Conservation (phyloP, 768 basidiomycete genomes). For the Boletus subparvulus region DNA sequence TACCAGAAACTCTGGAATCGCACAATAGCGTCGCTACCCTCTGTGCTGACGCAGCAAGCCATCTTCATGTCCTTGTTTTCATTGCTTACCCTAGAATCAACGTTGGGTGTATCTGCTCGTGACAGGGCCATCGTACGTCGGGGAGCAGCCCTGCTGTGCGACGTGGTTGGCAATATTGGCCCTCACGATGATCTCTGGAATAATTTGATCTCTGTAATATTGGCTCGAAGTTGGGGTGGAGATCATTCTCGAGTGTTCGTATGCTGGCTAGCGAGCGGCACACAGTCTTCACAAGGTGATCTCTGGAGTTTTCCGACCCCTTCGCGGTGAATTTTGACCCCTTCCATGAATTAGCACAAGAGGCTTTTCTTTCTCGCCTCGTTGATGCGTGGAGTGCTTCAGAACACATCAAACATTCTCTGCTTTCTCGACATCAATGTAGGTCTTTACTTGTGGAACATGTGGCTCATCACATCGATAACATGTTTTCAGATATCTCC, state of each 20-base stretch:
- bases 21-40: slow-evolving; percentile 47
- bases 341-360: slow-evolving; percentile 37
- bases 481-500: slow-evolving; percentile 60
- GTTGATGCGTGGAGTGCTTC: slow-evolving; percentile 71
- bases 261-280: slow-evolving; percentile 62
- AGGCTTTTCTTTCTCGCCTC: slow-evolving; percentile 45
- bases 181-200: slow-evolving; percentile 55
- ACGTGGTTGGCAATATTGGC: slow-evolving; percentile 51
- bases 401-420: slow-evolving; percentile 78
- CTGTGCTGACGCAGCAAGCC: slow-evolving; percentile 52
- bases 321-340: slow-evolving; percentile 1
- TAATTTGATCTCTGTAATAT: slow-evolving; percentile 42
- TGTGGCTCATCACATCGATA: background rate
- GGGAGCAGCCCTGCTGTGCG: slow-evolving; percentile 53
- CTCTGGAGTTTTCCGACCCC: slow-evolving; percentile 13
- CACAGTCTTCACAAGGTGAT: slow-evolving; percentile 33
- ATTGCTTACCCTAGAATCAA: slow-evolving; percentile 38
- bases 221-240: slow-evolving; percentile 60
- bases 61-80: slow-evolving; percentile 60
- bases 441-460: slow-evolving; percentile 31
- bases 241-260: slow-evolving; percentile 61
- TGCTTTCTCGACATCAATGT: slow-evolving; percentile 77
- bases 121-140: slow-evolving; percentile 47
- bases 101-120: slow-evolving; percentile 30
- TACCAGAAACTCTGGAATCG: slow-evolving; percentile 55